Conservation (phyloP, 2,329 filamentous ascomycete genomes). For the Thielaviopsis musarum region DNA sequence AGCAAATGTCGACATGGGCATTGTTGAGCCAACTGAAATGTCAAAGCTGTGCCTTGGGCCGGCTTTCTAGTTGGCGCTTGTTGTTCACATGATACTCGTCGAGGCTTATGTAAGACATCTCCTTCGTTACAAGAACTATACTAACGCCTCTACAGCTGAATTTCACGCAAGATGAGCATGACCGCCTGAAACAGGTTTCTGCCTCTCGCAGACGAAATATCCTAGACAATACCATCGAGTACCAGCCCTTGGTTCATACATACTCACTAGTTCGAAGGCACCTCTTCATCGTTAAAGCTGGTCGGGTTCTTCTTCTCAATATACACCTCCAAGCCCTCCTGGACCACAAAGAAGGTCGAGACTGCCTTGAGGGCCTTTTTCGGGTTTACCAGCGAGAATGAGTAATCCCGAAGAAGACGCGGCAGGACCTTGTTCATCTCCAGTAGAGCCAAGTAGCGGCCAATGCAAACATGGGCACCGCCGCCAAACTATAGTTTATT, state of each 20-base stretch:
- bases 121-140: background rate
- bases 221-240: background rate
- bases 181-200: background rate
- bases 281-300: background rate
- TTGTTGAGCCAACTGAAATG: background rate
- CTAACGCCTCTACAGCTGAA: background rate
- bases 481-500: conserved; percentile 29
- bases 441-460: conserved; percentile 34
- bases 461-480: conserved; percentile 37
- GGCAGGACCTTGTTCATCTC: conserved; percentile 44
- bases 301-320: conserved; percentile 19
- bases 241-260: background rate
- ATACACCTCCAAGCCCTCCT: conserved; percentile 37
- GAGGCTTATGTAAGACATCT: conserved; percentile 3
- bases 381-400: conserved; percentile 34
- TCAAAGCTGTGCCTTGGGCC: background rate
- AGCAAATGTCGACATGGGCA: background rate
- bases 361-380: conserved; percentile 32
- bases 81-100: background rate
- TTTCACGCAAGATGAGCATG: background rate
- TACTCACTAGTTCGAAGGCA: background rate
- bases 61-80: background rate
- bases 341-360: conserved; percentile 43
- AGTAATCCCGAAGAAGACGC: conserved; percentile 35
- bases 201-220: background rate